These are phyloP conservation scores for Scheffersomyces titani DNA, from an alignment of 1,139 yeast species.

Conservation along the genomic window DNA sequence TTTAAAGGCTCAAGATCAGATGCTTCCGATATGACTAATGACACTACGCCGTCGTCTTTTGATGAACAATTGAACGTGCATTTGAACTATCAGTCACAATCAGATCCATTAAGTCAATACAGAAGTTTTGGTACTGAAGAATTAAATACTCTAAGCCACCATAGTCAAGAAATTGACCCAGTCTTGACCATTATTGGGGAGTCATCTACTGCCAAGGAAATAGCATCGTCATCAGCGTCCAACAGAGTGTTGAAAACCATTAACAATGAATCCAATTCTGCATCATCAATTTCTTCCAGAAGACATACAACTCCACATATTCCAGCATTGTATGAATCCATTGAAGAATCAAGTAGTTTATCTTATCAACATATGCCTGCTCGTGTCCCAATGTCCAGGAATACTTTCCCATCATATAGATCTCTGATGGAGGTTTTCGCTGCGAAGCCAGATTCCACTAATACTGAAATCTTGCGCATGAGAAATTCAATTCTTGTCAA, in stretches of 20 bases:
- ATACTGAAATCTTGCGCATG: slow-evolving; percentile 44
- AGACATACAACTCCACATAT: slow-evolving; percentile 26
- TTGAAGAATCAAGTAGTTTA: slow-evolving; percentile 7
- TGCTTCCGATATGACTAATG: slow-evolving; percentile 28
- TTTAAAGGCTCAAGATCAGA: slow-evolving; percentile 28
- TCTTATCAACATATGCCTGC: slow-evolving; percentile 11
- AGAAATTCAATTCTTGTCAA: slow-evolving; percentile 43
- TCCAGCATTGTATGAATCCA: slow-evolving; percentile 2
- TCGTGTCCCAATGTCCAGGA: slow-evolving; percentile 16
- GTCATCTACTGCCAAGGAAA: not conserved
- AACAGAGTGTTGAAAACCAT: slow-evolving; percentile 1
- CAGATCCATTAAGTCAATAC: not conserved
- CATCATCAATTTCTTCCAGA: slow-evolving; percentile 7
- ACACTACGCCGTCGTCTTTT: slow-evolving; percentile 36
- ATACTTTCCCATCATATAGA: slow-evolving; percentile 20
- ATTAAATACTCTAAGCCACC: not conserved
- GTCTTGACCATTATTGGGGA: not conserved
- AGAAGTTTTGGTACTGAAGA: not conserved
- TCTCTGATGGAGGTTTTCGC: not conserved
- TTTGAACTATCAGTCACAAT: not conserved
- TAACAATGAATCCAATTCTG: not conserved
- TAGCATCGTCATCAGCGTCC: not conserved
- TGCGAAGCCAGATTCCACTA: slow-evolving; percentile 24
- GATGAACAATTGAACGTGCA: slow-evolving; percentile 12
- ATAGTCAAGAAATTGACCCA: slow-evolving; percentile 5